Evolutionary conservation across 306 rosid species (phyloP).

Genomic region (Trichosanthes cucumerina): DNA sequence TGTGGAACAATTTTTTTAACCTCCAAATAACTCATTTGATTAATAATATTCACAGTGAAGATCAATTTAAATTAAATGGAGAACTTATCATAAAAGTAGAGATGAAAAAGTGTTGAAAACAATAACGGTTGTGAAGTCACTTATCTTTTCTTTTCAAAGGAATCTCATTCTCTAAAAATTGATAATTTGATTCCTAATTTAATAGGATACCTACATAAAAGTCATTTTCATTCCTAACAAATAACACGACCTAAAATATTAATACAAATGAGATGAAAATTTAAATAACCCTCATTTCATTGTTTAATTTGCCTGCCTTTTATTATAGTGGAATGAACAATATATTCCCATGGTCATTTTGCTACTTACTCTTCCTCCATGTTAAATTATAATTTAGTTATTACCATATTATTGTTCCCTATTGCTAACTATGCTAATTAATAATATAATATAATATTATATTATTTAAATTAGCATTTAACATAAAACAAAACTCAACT

Average conservation of each 20-base stretch:
- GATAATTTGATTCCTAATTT: neutral
- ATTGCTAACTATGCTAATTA: neutral
- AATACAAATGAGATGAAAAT: neutral
- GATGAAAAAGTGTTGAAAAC: too few relatives aligned
- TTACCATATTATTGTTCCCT: too few relatives aligned
- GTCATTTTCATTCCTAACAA: neutral
- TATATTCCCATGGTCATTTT: neutral
- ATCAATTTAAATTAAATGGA: neutral
- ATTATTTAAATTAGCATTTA: neutral
- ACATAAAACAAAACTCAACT: neutral
- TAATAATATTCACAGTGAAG: too few relatives aligned
- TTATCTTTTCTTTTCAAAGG: neutral
- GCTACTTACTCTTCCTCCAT: neutral
- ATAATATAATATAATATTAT: neutral
- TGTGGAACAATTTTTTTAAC: neutral
- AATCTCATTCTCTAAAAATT: neutral
- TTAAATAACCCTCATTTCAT: neutral
- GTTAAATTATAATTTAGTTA: neutral
- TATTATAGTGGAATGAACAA: neutral
- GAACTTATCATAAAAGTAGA: neutral
- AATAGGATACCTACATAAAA: neutral
- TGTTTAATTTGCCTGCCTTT: neutral
- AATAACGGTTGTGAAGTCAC: neutral
- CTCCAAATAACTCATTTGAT: neutral
- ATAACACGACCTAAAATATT: neutral